Conservation (phyloP, 345 rosid species). For the Punica granatum region DNA sequence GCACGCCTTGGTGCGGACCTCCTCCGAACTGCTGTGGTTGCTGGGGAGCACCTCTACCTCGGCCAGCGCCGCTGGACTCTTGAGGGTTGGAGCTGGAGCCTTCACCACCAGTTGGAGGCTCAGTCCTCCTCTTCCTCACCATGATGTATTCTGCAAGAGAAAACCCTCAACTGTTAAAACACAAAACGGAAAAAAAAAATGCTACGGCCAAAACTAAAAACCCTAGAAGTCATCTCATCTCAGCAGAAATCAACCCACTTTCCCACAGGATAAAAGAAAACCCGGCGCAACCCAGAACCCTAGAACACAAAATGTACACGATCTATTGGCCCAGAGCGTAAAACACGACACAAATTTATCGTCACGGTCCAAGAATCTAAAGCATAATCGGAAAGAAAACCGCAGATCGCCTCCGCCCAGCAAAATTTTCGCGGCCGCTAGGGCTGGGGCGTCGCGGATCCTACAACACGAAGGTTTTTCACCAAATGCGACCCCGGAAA, state of each 20-base stretch:
- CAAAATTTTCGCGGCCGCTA: neutral
- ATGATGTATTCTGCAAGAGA: conserved; percentile 27
- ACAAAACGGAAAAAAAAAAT: neutral
- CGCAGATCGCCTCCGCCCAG: neutral
- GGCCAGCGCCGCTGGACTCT: conserved; percentile 29
- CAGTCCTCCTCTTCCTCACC: conserved; percentile 77
- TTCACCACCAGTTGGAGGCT: conserved; percentile 53
- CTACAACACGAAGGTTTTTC: neutral
- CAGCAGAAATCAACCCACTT: neutral
- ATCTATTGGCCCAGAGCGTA: neutral
- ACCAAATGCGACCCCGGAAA: neutral
- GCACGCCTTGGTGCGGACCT: conserved; percentile 52
- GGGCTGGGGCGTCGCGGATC: neutral
- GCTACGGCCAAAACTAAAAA: neutral
- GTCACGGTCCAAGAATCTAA: no score
- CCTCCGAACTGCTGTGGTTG: neutral
- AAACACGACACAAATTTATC: neutral
- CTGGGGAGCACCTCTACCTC: conserved; percentile 20
- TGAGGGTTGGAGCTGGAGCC: conserved; percentile 51
- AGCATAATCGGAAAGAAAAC: neutral
- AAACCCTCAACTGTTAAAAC: neutral
- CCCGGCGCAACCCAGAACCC: neutral
- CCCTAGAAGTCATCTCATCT: neutral
- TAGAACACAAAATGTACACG: neutral
- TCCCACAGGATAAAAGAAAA: no score